Percentiles rank a stretch among this genome's conserved stretches.
Evolutionary conservation across 148 eudicot species (phyloP).

Genomic region (Dysphania ambrosioides): DNA sequence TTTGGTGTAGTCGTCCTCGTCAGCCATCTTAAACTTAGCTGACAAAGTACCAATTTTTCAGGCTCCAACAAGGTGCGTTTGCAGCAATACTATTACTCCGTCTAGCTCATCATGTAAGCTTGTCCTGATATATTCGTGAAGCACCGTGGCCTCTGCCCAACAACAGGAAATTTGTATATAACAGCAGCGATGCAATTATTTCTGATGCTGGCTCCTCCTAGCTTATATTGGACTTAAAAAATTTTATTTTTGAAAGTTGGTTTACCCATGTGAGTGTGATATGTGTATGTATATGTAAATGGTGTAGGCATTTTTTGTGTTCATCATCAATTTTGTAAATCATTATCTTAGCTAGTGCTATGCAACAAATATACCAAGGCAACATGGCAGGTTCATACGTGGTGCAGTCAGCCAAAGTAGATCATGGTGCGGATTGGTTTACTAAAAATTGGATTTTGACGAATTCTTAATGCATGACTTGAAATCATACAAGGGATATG

Average conservation of each 20-base stretch:
- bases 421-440: no score
- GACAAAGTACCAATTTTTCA: conserved; percentile 7
- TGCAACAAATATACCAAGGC: conserved; percentile 1
- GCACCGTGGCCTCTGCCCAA: conserved; percentile 17
- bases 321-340: conserved; percentile 28
- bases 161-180: conserved; percentile 28
- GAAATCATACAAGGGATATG: no score
- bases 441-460: no score
- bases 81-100: not conserved
- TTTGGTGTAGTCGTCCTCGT: conserved; percentile 52
- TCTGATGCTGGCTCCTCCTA: conserved; percentile 10
- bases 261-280: not conserved
- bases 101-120: conserved; percentile 13
- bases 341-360: not conserved
- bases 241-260: conserved; percentile 14
- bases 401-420: not conserved
- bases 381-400: not conserved
- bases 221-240: conserved; percentile 2
- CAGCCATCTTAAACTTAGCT: conserved; percentile 38
- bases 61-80: not conserved
- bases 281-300: conserved; percentile 28
- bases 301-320: conserved; percentile 21
- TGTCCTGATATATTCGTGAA: conserved; percentile 26
- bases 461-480: no score
- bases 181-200: conserved; percentile 26